Conservation (phyloP, 306 rosid genomes). For the Vicia sativa region DNA sequence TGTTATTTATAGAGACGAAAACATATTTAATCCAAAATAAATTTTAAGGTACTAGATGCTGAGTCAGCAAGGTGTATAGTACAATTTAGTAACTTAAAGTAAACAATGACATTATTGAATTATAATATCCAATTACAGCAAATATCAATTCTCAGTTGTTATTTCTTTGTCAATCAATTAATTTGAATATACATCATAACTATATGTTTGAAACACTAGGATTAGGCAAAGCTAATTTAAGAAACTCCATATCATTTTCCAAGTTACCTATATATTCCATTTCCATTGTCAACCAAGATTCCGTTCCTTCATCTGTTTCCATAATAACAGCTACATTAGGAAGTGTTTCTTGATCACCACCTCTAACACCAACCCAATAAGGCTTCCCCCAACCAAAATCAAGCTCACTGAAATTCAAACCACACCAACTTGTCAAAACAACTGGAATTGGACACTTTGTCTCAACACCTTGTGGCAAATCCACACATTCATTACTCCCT, state of each 20-base stretch:
- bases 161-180: no score
- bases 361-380: slow-evolving; percentile 51
- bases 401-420: slow-evolving; percentile 39
- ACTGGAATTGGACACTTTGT: slow-evolving; percentile 13
- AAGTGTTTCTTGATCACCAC: slow-evolving; percentile 43
- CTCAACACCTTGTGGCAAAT: slow-evolving; percentile 36
- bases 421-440: slow-evolving; percentile 51
- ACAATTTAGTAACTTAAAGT: no score
- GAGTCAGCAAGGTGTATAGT: no score
- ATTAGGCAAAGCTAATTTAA: slow-evolving; percentile 45
- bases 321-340: slow-evolving; percentile 45
- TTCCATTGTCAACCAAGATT: slow-evolving; percentile 58
- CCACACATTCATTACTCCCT: slow-evolving; percentile 29
- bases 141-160: no score
- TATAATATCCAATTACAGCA: no score
- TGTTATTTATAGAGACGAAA: no score
- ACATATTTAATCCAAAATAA: no score
- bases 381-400: slow-evolving; percentile 68
- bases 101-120: no score
- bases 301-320: slow-evolving; percentile 46
- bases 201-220: slow-evolving; percentile 26
- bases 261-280: slow-evolving; percentile 34
- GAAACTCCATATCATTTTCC: slow-evolving; percentile 44
- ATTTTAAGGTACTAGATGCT: no score
- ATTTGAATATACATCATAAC: background rate